Evolutionary conservation across 2,329 filamentous ascomycete genomes (phyloP), one percentile per base, ranked within the genome.

Genomic region (Verticillium tricorpus): DNA sequence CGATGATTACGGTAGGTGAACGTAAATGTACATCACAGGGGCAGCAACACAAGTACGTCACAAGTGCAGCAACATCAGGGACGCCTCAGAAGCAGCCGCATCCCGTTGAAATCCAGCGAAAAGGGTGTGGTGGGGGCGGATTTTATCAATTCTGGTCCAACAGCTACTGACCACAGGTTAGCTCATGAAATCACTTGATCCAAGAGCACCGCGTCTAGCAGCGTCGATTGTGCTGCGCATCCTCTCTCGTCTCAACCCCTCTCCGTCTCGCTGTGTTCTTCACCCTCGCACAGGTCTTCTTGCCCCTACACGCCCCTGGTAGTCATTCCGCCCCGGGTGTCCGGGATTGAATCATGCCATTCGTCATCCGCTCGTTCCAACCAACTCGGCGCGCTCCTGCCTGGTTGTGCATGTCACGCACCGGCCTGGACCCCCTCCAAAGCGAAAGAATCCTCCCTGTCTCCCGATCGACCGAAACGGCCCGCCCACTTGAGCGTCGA

Each of bases 221-320:
- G n/a, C 45, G 19, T 52, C 19, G 45, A 22, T 25, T 52, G 45
- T 22, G 45, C 45, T 52, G 45, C 19, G 19, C 45, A 22, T 22
- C 31, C 31, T 45, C 56, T 60, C 58, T 62, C 62, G 56, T 39
- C 63, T 59, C 60, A 31, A 52, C 58, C 56, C 52, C 52, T 39
- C 34, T 22, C 52, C 31, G 14, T 60, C 50, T 31, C 45, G 25
- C 19, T 52, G n/a, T 52, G 45, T 12, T 22, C n/a, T 52, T 52
- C 45, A 22, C 22, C 45, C 45, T 52, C 19, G 45, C 45, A 52
- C 19, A 19, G 57, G 57, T 57, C 62, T 57, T 14, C 56, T 55
- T 61, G 32, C 63, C 56, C 63, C 63, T 62, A 65, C 64, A 65
- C 62, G 60, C 62, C 63, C 58, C 62, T 62, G 45, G 25, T 52